Evolutionary conservation across 2,329 filamentous ascomycete species (phyloP), one percentile per base, ranked within the genome.

Genomic region (Canariomyces notabilis): DNA sequence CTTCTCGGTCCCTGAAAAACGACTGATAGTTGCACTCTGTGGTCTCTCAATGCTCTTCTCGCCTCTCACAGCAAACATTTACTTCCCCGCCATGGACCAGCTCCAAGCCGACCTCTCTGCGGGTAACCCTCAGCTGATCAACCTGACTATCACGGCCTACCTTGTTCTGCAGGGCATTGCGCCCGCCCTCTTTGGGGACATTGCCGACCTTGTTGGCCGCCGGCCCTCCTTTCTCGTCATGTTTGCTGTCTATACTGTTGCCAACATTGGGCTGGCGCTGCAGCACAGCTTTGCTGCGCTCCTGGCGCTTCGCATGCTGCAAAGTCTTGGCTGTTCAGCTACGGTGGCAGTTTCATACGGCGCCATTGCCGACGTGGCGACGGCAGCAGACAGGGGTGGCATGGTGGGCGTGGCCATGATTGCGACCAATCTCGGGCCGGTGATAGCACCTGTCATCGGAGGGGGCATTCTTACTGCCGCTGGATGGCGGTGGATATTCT

Each of bases 341-440:
- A 75, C 75, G 2, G 83, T 80, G 0, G 68, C 85, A 4, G 75
- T 82, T 0, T 66, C 87, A 3, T 68, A 63, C 21, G 82, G 76
- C 0, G 75, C 86, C 0, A 73, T 87, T 1, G 78, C 78, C 0
- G 84, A 88, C 57, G 68, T 84, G 6, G 69, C 77, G 9, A 83
- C 80, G 0, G 75, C 75, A 2, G 74, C 74, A 0, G 82, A 87
- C 57, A 67, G 83, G 48, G 80, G 80, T 2, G 66, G 72, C 31
- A 80, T 80, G 54, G 72, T 84, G 42, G 79, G 73, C 33, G 72
- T 73, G 54, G 76, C 70, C 19, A 70, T 68, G 16, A 62, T 71
- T 16, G 75, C 71, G 2, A 59, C 64, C 0, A 69, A 80, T 0
- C 57, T 83, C 1, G 66, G 43, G 42, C 68, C 51, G 50, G 63